phyloP scores from a whole-genome alignment of 306 rosid species.

The Malus fusca region DNA sequence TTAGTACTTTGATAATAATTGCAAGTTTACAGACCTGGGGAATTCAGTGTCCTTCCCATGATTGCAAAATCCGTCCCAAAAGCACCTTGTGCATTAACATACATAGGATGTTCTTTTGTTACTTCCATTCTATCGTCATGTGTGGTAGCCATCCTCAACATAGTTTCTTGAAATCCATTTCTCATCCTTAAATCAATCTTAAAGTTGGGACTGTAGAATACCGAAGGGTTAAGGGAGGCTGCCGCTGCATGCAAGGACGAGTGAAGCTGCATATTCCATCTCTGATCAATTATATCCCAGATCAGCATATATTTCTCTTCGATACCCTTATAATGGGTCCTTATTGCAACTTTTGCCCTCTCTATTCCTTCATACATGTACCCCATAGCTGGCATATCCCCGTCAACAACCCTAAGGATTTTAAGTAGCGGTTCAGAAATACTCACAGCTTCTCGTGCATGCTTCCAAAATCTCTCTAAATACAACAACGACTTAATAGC shows the following conservation, averaged over 20 bases:
- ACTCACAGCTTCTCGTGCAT: slow-evolving; percentile 55
- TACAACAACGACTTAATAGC: slow-evolving; percentile 34
- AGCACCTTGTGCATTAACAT: slow-evolving; percentile 61
- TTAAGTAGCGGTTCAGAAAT: slow-evolving; percentile 56
- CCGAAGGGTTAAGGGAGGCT: slow-evolving; percentile 65
- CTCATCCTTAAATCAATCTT: slow-evolving; percentile 49
- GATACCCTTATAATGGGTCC: slow-evolving; percentile 43
- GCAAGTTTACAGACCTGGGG: slow-evolving; percentile 49
- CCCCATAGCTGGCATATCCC: slow-evolving; percentile 75
- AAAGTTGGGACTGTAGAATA: slow-evolving; percentile 38
- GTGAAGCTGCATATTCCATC: slow-evolving; percentile 59
- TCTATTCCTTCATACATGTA: slow-evolving; percentile 55
- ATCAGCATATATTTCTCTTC: slow-evolving; percentile 51
- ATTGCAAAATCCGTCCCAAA: slow-evolving; percentile 63
- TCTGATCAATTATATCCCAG: slow-evolving; percentile 48
- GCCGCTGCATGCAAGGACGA: slow-evolving; percentile 66
- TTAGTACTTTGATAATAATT: neutral
- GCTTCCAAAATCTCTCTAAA: slow-evolving; percentile 62
- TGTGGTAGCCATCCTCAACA: slow-evolving; percentile 40
- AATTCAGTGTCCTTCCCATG: slow-evolving; percentile 58
- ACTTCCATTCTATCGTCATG: slow-evolving; percentile 48
- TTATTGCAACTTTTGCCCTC: slow-evolving; percentile 47
- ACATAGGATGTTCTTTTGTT: slow-evolving; percentile 47
- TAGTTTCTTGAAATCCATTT: slow-evolving; percentile 61
- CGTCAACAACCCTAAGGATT: slow-evolving; percentile 58